Base-by-base conservation (phyloP, 169 alveolate species). In the Babesia gibsoni region DNA sequence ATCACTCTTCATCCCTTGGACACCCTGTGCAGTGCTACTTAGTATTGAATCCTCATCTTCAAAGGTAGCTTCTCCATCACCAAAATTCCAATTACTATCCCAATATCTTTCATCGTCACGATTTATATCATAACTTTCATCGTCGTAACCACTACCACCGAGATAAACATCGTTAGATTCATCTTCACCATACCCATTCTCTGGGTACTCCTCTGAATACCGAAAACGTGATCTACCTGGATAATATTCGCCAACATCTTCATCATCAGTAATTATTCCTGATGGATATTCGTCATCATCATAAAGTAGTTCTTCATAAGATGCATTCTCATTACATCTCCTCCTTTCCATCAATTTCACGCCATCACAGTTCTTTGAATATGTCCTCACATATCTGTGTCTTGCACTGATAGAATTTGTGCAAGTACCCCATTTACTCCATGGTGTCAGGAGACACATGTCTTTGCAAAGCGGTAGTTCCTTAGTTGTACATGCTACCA, bases 341-440 rank as follows among this genome's bases (percentile, higher is more conserved):
- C 41, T 25, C 22, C 9, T 5, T 59, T 69, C 81, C 64, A 41
- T 45, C 66, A 36, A 5, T 10, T 41, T 8, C 37, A 33, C 23
- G 33, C 0, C n/a, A 36, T 54, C 69, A 25, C 81, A 69, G 32
- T 4, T 18, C 10, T 2, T 25, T 7, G 59, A 4, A 23, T 69
- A 57, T 6, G 3, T 0, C 42, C 22, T 54, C 33, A 69, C 53
- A 23, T 56, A 69, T 7, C 81, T 25, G 25, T 57, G 48, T 20
- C 81, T 37, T 4, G 7, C 30, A 4, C 23, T 43, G 33, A 5
- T 56, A 4, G 7, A 27, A 2, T 18, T 14, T 9, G 27, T 14
- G 23, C 83, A 72, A 16, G 16, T 20, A 36, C 45, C 3, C 83
- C 83, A 72, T 30, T 58, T 61, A 22, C 36, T 18, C 83, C 83